phyloP scores from a whole-genome alignment of 148 eudicot species.

The Pouteria glomerata region DNA sequence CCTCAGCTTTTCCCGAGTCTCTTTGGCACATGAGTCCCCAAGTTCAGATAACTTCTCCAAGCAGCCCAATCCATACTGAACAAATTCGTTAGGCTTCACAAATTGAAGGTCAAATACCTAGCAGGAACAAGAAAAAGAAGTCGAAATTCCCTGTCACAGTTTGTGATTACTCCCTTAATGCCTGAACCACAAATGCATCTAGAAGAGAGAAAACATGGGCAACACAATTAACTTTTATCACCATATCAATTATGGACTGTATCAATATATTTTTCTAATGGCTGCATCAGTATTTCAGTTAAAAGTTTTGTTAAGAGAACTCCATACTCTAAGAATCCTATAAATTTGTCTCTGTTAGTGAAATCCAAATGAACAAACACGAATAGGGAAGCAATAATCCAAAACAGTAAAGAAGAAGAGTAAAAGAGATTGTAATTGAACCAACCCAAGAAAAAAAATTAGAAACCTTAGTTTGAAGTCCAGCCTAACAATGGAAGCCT shows the following conservation, averaged over 20 bases:
- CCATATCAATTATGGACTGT: background rate
- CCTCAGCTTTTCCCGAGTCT: slow-evolving; percentile 70
- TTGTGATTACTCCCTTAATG: too few species aligned
- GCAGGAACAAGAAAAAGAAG: slow-evolving; percentile 8
- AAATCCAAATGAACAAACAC: background rate
- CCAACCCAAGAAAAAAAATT: too few species aligned
- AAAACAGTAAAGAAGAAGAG: background rate
- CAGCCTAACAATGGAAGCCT: too few species aligned
- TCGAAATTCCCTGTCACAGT: background rate
- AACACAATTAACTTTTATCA: background rate
- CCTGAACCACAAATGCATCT: background rate
- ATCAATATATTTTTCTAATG: background rate
- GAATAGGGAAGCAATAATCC: background rate
- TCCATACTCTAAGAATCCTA: background rate
- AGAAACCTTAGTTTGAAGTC: too few species aligned
- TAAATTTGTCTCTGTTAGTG: background rate
- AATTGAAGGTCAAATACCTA: slow-evolving; percentile 78
- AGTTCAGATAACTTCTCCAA: slow-evolving; percentile 72
- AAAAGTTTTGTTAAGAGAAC: background rate
- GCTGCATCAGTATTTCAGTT: too few species aligned
- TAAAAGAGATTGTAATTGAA: too few species aligned
- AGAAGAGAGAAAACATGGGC: background rate
- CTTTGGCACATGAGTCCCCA: slow-evolving; percentile 76
- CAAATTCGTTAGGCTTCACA: slow-evolving; percentile 80
- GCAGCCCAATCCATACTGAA: slow-evolving; percentile 78